phyloP scores from a whole-genome alignment of 1,139 yeast genomes.

The Pneumocystis canis region DNA sequence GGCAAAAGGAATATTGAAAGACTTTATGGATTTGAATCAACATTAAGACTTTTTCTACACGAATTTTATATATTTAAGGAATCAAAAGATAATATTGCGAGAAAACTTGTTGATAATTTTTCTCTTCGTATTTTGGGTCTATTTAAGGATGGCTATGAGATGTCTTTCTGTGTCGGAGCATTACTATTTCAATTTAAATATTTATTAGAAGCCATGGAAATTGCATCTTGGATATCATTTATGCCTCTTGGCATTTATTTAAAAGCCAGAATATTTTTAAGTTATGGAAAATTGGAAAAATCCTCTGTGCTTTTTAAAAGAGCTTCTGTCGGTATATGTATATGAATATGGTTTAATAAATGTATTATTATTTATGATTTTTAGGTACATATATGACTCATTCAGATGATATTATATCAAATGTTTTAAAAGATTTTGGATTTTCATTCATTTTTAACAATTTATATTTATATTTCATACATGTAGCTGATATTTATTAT shows the following conservation, averaged over 20 bases:
- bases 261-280: conserved; percentile 1
- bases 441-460: not conserved
- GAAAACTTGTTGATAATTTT: not conserved
- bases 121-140: not conserved
- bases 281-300: not conserved
- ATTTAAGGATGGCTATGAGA: not conserved
- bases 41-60: not conserved
- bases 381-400: not conserved
- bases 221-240: not conserved
- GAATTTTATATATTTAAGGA: not conserved
- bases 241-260: conserved; percentile 1
- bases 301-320: not conserved
- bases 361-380: not conserved
- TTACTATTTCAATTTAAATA: not conserved
- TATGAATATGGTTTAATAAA: not conserved
- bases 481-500: not conserved
- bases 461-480: not conserved
- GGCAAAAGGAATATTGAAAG: not conserved
- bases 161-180: not conserved
- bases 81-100: not conserved
- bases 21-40: not conserved
- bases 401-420: not conserved
- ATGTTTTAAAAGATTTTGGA: not conserved
- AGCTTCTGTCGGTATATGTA: not conserved
- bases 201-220: not conserved